Conservation (phyloP, 2,329 filamentous ascomycete genomes). For the Blastomyces gilchristii region DNA sequence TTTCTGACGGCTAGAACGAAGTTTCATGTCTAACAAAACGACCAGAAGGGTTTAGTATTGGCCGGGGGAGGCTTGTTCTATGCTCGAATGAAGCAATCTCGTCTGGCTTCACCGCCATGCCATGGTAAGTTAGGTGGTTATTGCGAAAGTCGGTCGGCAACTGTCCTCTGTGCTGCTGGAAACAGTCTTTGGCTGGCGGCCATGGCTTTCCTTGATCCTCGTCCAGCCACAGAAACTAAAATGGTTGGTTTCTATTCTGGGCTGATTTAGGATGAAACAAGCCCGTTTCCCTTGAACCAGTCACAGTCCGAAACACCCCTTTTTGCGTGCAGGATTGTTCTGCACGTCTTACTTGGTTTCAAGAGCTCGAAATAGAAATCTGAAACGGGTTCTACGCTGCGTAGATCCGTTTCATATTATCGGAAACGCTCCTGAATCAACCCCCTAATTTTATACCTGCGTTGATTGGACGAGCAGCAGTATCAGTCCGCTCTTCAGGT, state of each 20-base stretch:
- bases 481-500: not conserved
- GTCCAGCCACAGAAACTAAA: not conserved
- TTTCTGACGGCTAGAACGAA: not conserved
- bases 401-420: not conserved
- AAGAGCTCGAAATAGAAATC: slow-evolving; percentile 4
- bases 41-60: not conserved
- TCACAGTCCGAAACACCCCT: not conserved
- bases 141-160: not conserved
- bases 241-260: not conserved
- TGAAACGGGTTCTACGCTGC: not conserved
- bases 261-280: not conserved
- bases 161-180: not conserved
- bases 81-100: not conserved
- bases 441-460: not conserved
- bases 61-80: not conserved
- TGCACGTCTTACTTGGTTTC: not conserved
- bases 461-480: not conserved
- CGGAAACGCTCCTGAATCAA: not conserved
- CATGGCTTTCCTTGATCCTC: not conserved
- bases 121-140: not conserved
- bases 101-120: not conserved
- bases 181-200: not conserved
- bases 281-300: not conserved
- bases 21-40: not conserved
- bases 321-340: not conserved